Evolutionary conservation across 2,329 filamentous ascomycete genomes (phyloP), one percentile per base, ranked within the genome.

Genomic region (Sporothrix dimorphospora): DNA sequence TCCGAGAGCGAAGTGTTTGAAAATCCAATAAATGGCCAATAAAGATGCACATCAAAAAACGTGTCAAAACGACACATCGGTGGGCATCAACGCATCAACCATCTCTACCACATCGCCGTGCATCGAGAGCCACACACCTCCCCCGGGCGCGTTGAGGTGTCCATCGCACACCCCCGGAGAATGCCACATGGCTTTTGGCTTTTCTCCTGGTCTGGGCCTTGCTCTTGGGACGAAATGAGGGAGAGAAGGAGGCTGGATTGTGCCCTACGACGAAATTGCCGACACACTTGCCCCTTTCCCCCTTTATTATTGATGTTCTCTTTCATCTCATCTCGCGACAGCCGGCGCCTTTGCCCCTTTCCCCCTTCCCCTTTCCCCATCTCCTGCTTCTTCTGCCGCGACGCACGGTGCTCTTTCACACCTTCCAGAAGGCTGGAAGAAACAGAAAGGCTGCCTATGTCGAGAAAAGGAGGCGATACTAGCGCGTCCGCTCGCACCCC

Each of bases 171-270:
- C 57, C 57, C 57, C 57, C 57, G 34, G 57, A 61, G 19, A 63
- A 63, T 63, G 57, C 57, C 57, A 63, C 57, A 63, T 63, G 57
- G 57, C 38, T 42, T 42, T 40, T 24, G 34, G 9, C 34, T 24
- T 63, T 42, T 11, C 11, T 6, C 27, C 27, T 59, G 55, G 55
- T 38, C 55, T n/a, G 55, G 27, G 55, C 53, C 53, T n/a, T 8
- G 30, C 19, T 34, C 27, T 34, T 38, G 53, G 49, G 53, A 51
- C 47, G 47, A 51, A 21, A 51, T 19, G 47, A 51, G 47, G 47
- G n/a, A 8, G 19, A 51, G 8, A 51, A 21, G 55, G 55, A 38
- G 30, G 27, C 51, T 19, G 51, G 24, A 55, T 14, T 47, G 24
- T 11, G 51, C 24, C 24, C 51, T 55, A 27, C 55, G 55, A 59